These are phyloP conservation scores for Psidium friedrichsthalianum DNA, from an alignment of 345 rosid species.

Conservation along the genomic window DNA sequence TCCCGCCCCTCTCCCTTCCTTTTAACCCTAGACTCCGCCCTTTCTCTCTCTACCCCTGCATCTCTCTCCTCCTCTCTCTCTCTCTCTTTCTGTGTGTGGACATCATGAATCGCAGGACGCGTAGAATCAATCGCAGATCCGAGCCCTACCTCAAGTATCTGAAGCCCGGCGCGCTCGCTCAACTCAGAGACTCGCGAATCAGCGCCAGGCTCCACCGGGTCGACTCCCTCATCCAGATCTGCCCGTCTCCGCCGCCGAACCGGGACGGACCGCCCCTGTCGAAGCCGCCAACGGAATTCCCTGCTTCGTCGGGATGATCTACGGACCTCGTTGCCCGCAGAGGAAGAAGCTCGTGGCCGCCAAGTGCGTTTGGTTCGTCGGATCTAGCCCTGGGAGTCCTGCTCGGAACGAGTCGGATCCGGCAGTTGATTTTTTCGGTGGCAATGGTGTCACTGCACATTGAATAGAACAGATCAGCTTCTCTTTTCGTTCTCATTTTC, in stretches of 20 bases:
- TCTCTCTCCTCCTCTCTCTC: neutral
- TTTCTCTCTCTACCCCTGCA: neutral
- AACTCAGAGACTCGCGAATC: slow-evolving; percentile 36
- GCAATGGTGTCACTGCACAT: neutral
- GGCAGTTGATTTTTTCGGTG: slow-evolving; percentile 10
- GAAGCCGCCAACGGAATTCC: slow-evolving; percentile 1
- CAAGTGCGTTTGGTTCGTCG: slow-evolving; percentile 14
- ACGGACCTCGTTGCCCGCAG: slow-evolving; percentile 27
- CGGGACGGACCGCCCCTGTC: neutral
- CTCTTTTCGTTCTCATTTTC: neutral
- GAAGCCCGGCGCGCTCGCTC: slow-evolving; percentile 46
- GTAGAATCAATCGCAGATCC: neutral
- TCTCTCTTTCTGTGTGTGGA: neutral
- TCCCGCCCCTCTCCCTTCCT: neutral
- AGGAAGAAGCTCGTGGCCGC: slow-evolving; percentile 41
- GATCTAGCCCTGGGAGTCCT: slow-evolving; percentile 2
- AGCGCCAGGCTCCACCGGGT: slow-evolving; percentile 30
- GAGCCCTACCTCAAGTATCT: slow-evolving; percentile 29
- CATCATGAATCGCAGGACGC: neutral
- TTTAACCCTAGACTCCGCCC: neutral
- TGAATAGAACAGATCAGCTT: neutral
- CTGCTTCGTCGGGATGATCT: slow-evolving; percentile 15
- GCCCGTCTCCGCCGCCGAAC: neutral
- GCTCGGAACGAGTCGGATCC: slow-evolving; percentile 18
- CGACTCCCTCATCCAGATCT: slow-evolving; percentile 7